Conservation (phyloP, 225 moss, liverwort and hornwort genomes). For the Neckera pumila region DNA sequence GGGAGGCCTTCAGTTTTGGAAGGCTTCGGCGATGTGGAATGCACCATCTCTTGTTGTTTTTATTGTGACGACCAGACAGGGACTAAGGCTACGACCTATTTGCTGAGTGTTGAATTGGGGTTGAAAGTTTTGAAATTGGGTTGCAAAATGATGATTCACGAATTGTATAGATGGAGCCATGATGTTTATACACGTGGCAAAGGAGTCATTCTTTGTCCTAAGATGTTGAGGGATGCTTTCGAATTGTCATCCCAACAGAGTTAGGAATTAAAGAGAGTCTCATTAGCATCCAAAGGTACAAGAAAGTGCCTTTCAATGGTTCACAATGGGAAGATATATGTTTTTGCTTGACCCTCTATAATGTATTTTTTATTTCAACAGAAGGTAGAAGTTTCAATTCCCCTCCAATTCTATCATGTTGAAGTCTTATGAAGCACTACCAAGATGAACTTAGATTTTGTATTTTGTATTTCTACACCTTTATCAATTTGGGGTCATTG, state of each 20-base stretch:
- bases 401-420: too few relatives aligned
- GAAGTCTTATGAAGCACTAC: too few relatives aligned
- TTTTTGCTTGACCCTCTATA: neutral
- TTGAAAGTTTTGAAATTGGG: neutral
- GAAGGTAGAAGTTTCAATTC: too few relatives aligned
- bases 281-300: neutral
- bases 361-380: neutral
- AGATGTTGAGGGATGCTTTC: neutral
- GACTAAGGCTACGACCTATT: neutral
- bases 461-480: too few relatives aligned
- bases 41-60: neutral
- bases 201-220: neutral
- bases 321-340: neutral
- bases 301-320: neutral
- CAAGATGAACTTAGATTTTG: too few relatives aligned
- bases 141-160: neutral
- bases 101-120: neutral
- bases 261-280: neutral
- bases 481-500: too few relatives aligned
- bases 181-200: neutral
- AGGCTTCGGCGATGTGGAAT: neutral
- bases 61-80: neutral
- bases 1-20: neutral
- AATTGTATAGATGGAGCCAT: neutral
- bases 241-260: neutral